Conservation (phyloP, 2,329 filamentous ascomycete genomes). For the Pseudogymnoascus sp. region DNA sequence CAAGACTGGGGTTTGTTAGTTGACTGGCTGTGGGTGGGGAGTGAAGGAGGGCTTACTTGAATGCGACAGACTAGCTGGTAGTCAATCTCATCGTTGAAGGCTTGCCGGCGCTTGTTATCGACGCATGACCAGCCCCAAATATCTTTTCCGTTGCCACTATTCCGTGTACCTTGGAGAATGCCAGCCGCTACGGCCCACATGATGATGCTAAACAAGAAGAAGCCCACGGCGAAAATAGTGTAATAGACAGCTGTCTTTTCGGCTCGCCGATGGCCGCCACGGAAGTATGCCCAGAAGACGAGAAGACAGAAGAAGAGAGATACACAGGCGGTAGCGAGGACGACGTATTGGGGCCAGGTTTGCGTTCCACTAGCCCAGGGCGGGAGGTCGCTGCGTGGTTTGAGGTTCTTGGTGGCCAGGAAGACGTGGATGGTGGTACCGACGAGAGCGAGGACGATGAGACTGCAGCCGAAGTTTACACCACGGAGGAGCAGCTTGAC, state of each 20-base stretch:
- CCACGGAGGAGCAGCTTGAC: constrained; percentile 93
- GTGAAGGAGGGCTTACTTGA: constrained; percentile 46
- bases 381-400: constrained; percentile 70
- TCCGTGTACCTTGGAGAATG: constrained; percentile 70
- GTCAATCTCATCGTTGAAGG: constrained; percentile 75
- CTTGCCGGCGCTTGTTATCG: constrained; percentile 69
- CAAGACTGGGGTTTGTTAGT: constrained; percentile 58
- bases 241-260: constrained; percentile 95
- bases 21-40: not conserved
- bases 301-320: constrained; percentile 72
- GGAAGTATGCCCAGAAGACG: constrained; percentile 80
- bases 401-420: constrained; percentile 71
- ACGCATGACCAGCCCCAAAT: constrained; percentile 99
- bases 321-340: constrained; percentile 70
- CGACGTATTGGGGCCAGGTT: constrained; percentile 81
- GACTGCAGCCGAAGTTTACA: constrained; percentile 92
- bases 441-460: constrained; percentile 89
- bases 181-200: constrained; percentile 88
- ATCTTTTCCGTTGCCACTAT: constrained; percentile 70
- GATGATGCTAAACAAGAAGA: constrained; percentile 86
- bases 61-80: constrained; percentile 89
- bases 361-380: constrained; percentile 76
- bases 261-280: constrained; percentile 77
- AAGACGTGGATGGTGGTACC: constrained; percentile 86
- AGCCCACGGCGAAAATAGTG: constrained; percentile 83